Evolutionary conservation across 163 green algal genomes (phyloP).

Genomic region (Chlorella variabilis): DNA sequence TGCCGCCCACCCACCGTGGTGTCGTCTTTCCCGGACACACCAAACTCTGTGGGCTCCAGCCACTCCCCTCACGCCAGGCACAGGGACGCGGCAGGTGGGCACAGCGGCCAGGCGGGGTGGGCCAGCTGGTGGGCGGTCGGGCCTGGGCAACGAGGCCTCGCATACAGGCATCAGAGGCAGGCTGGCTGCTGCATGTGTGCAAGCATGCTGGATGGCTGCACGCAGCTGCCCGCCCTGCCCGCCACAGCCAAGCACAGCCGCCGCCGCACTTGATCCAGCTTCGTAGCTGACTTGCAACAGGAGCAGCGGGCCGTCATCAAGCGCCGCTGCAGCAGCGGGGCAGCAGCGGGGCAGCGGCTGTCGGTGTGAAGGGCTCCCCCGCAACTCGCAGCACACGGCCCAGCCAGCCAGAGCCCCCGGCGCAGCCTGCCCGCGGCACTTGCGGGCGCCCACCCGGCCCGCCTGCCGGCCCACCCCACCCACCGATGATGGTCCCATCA

Average conservation of each 20-base stretch:
- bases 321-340: neutral
- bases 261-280: neutral
- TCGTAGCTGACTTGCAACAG: conserved; percentile 18
- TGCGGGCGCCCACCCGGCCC: too few relatives aligned
- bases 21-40: neutral
- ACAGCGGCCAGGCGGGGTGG: too few relatives aligned
- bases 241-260: neutral
- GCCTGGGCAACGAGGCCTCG: too few relatives aligned
- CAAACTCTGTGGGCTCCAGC: neutral
- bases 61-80: conserved; percentile 5
- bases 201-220: too few relatives aligned
- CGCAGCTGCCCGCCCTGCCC: too few relatives aligned
- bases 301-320: neutral
- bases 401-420: too few relatives aligned
- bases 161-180: too few relatives aligned
- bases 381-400: neutral
- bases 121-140: too few relatives aligned
- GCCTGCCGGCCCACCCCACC: neutral
- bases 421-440: too few relatives aligned
- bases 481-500: conserved; percentile 4
- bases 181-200: too few relatives aligned
- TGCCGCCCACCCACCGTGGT: neutral
- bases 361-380: too few relatives aligned
- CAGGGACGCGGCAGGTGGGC: too few relatives aligned
- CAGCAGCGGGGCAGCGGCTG: neutral